Base-by-base conservation (phyloP, 2,329 filamentous ascomycete genomes). In the Fusarium circinatum region DNA sequence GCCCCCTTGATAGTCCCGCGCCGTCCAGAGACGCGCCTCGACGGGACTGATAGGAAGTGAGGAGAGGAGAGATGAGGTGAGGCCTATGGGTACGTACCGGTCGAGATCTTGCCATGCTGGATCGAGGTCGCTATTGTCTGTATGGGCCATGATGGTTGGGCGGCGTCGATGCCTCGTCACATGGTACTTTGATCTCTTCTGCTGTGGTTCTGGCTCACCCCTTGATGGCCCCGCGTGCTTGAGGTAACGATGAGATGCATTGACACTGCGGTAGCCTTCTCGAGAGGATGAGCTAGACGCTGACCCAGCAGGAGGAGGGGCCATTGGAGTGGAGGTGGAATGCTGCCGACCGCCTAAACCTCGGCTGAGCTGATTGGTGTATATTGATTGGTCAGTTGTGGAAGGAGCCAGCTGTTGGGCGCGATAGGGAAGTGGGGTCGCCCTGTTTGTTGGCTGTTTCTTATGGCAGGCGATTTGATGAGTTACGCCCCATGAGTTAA, bases 21-120 rank as follows among this genome's bases (percentile, higher is more conserved):
- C 55, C 39, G 52, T 54, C 60, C 47, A 45, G 60, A 74, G 41
- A 63, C 55, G 51, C 56, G 47, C 64, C 47, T 45, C 28, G 39
- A 57, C 24, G 44, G 65, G 44, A 26, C 39, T 14, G 28, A 72
- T 13, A 26, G 54, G 65, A 63, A n/a, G 41, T 41, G 28, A 72
- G n/a, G 48, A 24, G 47, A 48, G 14, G 18, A 22, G 45, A 32
- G 22, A 65, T 41, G 57, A 32, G 28, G 65, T 42, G 57, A 48
- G 51, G 44, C 20, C 6, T 18, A n/a, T 66, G 56, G 68, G 64
- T 66, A 87, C 90, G 79, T 88, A 94, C 92, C 91, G 92, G 84
- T 94, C 90, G 79, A 93, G 87, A 82, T 94, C 88, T 79, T 94
- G 90, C 92, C 92, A 94, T 87, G 90, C 85, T 86, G 87, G 87